Percentiles rank a stretch among this genome's conserved stretches.
phyloP scores from a whole-genome alignment of 306 rosid genomes.

The Medicago lupulina region DNA sequence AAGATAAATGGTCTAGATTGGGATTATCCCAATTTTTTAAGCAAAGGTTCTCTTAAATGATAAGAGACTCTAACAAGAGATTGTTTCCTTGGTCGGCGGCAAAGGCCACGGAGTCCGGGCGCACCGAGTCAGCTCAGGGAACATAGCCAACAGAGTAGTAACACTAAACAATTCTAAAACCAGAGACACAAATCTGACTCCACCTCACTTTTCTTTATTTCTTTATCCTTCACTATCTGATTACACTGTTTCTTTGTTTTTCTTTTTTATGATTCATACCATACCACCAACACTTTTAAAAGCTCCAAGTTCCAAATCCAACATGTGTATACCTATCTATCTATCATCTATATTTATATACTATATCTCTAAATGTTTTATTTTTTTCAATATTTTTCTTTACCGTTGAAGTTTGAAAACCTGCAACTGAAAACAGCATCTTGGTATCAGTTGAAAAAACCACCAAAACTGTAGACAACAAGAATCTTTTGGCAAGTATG shows the following conservation, averaged over 20 bases:
- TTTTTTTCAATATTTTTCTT: conserved; percentile 5
- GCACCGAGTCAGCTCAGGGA: conserved; percentile 76
- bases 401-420: conserved; percentile 69
- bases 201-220: conserved; percentile 73
- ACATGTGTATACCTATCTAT: conserved; percentile 44
- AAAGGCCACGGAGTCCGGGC: conserved; percentile 94
- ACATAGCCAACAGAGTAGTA: conserved; percentile 81
- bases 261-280: conserved; percentile 39
- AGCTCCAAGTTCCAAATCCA: conserved; percentile 77
- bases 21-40: conserved; percentile 51
- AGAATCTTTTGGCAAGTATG: conserved; percentile 74
- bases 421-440: conserved; percentile 99
- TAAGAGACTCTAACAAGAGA: conserved; percentile 76
- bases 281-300: conserved; percentile 53
- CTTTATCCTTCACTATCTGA: conserved; percentile 58
- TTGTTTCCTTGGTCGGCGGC: conserved; percentile 99
- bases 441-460: conserved; percentile 86
- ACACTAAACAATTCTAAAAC: conserved; percentile 74
- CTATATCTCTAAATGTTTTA: neutral
- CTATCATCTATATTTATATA: conserved; percentile 4
- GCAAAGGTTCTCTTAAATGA: conserved; percentile 81
- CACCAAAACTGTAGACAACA: conserved; percentile 94
- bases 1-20: conserved; percentile 50
- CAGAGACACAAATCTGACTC: conserved; percentile 88
- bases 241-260: conserved; percentile 61